Percentiles rank a stretch among this genome's conserved stretches.
Evolutionary conservation across 1,284 basidiomycete genomes (phyloP).

Genomic region (Inonotus hispidus): DNA sequence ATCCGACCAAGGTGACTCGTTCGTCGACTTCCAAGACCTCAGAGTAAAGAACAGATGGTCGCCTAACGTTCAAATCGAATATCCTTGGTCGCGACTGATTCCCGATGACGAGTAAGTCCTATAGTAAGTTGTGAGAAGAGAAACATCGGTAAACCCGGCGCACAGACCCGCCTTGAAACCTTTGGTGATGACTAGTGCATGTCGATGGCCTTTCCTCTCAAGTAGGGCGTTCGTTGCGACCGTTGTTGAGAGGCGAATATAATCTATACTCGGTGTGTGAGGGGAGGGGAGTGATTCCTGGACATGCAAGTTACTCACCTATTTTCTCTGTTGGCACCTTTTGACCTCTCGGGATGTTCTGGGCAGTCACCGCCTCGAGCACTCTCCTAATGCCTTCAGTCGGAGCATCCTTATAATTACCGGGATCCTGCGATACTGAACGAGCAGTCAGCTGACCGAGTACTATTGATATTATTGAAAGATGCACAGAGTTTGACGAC

Average conservation of each 20-base stretch:
- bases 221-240: constrained; percentile 96
- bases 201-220: constrained; percentile 89
- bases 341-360: constrained; percentile 58
- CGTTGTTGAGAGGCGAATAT: constrained; percentile 90
- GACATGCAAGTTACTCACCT: constrained; percentile 39
- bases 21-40: constrained; percentile 89
- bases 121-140: constrained; percentile 22
- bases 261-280: constrained; percentile 47
- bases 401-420: constrained; percentile 90
- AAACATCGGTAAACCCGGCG: background rate
- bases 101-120: constrained; percentile 83
- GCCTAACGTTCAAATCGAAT: constrained; percentile 83
- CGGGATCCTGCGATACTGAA: constrained; percentile 78
- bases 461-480: background rate
- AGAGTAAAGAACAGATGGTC: constrained; percentile 76
- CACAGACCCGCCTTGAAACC: constrained; percentile 59
- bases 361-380: constrained; percentile 71
- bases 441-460: background rate
- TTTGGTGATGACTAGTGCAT: constrained; percentile 88
- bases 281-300: background rate
- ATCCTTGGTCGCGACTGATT: constrained; percentile 91
- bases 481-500: constrained; percentile 75
- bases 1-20: constrained; percentile 90
- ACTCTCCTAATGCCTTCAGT: constrained; percentile 93
- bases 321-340: constrained; percentile 80